Base-by-base conservation (phyloP, 805 yeast species). In the Kuraishia capsulata region DNA sequence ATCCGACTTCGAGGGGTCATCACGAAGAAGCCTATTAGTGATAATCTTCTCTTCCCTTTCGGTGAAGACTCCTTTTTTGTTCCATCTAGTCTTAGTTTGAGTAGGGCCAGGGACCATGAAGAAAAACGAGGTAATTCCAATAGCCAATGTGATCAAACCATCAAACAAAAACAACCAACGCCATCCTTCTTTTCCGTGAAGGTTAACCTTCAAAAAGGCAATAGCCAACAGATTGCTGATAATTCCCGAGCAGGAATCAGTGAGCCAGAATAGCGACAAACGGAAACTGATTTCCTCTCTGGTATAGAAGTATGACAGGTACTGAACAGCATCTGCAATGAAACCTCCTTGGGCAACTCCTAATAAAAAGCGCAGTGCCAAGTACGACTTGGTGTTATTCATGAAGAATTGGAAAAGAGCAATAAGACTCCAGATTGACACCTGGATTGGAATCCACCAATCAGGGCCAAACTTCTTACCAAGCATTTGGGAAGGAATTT, bases 151-250 rank as follows among this genome's bases (percentile, higher is more conserved):
- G 31, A 77, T 46, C 5, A 68, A 38, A 4, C 87, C 87, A 50
- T 79, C 84, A 38, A 81, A 64, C 17, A 81, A 49, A 45, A 80
- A 81, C 17, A 80, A 58, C 76, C 80, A 81, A 37, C 71, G 62
- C 87, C 87, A 80, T 19, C 81, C 63, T 2, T 53, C 52, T 28
- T 45, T 39, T 2, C 53, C 55, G 16, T 30, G 33, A 16, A 36
- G 36, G 14, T 48, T 49, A 43, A 50, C 57, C 40, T 59, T 58
- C 37, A 74, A 57, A 20, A 75, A 51, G 0, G 70, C 81, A 41
- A 65, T 67, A 0, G 70, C 77, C 29, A 43, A 28, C 21, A 76
- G 52, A 17, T 76, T 48, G 1, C 74, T 61, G 16, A 51, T 37
- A 8, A 72, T 64, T 24, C 58, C 59, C 2, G 76, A 65, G 23